Base-by-base conservation (phyloP, 2,329 filamentous ascomycete species). In the Ceratocystis eucalypticola region DNA sequence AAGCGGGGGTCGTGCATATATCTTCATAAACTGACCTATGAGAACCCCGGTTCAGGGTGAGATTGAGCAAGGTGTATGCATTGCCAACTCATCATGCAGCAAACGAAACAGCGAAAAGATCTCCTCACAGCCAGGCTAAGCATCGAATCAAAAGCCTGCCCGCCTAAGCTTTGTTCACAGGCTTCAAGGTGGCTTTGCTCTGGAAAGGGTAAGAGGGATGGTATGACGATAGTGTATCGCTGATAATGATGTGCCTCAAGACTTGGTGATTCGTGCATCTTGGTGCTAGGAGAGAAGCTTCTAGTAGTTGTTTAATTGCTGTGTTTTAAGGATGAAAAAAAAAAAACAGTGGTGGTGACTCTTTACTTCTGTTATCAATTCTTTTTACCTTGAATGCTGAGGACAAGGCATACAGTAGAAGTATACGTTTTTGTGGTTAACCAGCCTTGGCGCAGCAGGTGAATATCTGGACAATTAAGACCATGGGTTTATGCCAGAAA, bases 51-150 rank as follows among this genome's bases (percentile, higher is more conserved):
- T 66, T 55, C 25, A 59, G 22, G 63, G 50, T 55, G 65, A 63
- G 66, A 68, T 68, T 57, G 66, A 68, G 66, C 65, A 50, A 63
- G 50, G 53, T 22, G 41, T 61, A 68, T 68, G 67, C 67, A 68
- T 17, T 68, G 67, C 67, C 67, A 68, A 66, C 67, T 64, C 67
- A 68, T 41, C 67, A 65, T 68, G 67, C 67, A 68, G 64, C 59
- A 44, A 22, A 41, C 57, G 66, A 66, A 68, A 66, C 64, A 45
- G 48, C 53, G 33, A 59, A 55, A 55, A 17, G 57, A 45, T 28
- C 44, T 59, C n/a, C n/a, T 50, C 33, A 62, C 25, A 62, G n/a
- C 12, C 44, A 53, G 37, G n/a, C 25, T 30, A 30, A 41, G 12
- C n/a, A 44, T 57, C 65, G 65, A 66, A 66, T 66, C 65, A 66